These are phyloP conservation scores for Penicillium vulpinum DNA, from an alignment of 2,329 filamentous ascomycete genomes.

Conservation along the genomic window DNA sequence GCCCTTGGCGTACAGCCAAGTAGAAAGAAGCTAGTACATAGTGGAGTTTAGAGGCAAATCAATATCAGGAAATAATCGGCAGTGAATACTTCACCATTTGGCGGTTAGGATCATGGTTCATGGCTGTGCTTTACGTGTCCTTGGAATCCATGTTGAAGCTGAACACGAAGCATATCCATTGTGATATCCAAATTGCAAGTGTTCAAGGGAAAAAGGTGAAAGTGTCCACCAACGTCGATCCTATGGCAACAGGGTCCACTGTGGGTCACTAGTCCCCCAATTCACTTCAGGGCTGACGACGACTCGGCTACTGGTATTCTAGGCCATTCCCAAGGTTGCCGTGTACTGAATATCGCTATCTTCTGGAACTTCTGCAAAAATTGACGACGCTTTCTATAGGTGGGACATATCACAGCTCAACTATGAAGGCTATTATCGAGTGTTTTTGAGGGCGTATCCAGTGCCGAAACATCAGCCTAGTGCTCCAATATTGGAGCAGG, in stretches of 20 bases:
- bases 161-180: background rate
- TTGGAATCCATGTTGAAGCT: background rate
- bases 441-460: background rate
- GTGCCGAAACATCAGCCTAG: background rate
- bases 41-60: background rate
- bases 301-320: background rate
- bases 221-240: background rate
- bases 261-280: background rate
- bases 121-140: background rate
- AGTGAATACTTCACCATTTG: background rate
- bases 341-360: background rate
- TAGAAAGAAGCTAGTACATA: background rate
- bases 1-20: background rate
- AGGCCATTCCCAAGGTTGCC: background rate
- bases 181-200: background rate
- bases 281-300: conserved; percentile 17
- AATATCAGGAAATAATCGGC: conserved; percentile 4
- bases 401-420: background rate
- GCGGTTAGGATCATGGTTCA: background rate
- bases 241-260: background rate
- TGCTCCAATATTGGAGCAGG: background rate
- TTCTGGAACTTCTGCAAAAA: background rate
- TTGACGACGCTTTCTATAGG: no score
- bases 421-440: background rate
- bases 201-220: background rate